phyloP scores from a whole-genome alignment of 2,329 filamentous ascomycete species.

The Phialophora expanda region DNA sequence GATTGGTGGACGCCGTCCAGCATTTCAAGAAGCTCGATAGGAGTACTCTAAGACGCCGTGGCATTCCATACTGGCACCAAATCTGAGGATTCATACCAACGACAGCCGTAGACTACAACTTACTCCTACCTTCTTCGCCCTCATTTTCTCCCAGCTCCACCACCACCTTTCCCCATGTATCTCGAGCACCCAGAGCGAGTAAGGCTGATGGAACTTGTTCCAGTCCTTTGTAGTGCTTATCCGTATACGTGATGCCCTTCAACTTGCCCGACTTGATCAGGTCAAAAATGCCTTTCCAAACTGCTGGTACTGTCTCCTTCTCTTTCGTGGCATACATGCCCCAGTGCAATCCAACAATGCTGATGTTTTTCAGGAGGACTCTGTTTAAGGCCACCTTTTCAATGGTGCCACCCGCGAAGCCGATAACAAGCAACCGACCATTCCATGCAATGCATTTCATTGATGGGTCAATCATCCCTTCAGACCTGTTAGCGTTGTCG shows the following conservation, averaged over 20 bases:
- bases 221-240: constrained; percentile 80
- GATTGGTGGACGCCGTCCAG: constrained; percentile 26
- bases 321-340: constrained; percentile 78
- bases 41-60: not conserved
- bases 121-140: constrained; percentile 53
- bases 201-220: constrained; percentile 79
- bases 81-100: not conserved
- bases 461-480: constrained; percentile 73
- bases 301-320: constrained; percentile 68
- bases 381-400: constrained; percentile 94
- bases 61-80: not conserved
- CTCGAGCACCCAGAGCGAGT: constrained; percentile 75
- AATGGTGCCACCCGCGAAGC: constrained; percentile 83
- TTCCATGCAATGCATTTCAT: constrained; percentile 96
- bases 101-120: constrained; percentile 41
- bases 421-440: constrained; percentile 82
- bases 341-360: constrained; percentile 89
- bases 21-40: constrained; percentile 1
- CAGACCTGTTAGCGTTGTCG: not conserved
- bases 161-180: constrained; percentile 96
- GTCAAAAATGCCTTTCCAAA: constrained; percentile 83
- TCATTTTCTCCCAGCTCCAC: constrained; percentile 80
- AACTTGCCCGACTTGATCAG: constrained; percentile 80
- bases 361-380: constrained; percentile 91
- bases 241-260: constrained; percentile 78